Evolutionary conservation across 179 eudicot genomes (phyloP), one percentile per base, ranked within the genome.

Genomic region (Amaranthus tricolor): DNA sequence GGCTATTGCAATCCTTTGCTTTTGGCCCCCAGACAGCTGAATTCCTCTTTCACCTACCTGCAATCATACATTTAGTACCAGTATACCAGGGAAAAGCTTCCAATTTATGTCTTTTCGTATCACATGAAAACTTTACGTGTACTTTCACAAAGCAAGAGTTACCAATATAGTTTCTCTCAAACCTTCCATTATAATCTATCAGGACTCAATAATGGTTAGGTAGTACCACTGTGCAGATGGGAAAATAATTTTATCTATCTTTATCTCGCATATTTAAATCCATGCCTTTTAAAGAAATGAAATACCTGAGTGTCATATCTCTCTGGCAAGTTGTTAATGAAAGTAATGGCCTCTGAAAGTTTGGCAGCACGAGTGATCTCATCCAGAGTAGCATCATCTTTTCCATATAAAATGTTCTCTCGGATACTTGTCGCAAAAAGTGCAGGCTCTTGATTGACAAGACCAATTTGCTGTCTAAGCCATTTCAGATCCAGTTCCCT

Each of bases 361-460:
- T 96, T 91, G 55, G 98, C 97, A 64, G 99, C 99, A 56, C 89
- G 90, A 68, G 86, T 77, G 76, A 96, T 87, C 79, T 93, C 97
- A 69, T 93, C 99, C 56, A 78, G 72, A 19, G 94, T 89, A 17
- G 99, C 98, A 77, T 89, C 93, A 66, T 86, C 91, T 81, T 93
- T 96, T 45, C 99, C 99, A 68, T 93, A 96, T 45, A 96, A 83
- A 66, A 96, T 96, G 74, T 96, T 96, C 79, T 96, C 98, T 75
- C 87, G 80, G 6, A 96, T 96, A 59, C 91, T 89, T 56, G 99
- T 96, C 0, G 98, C 99, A 78, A 96, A 96, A 51, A 96, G 94
- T 19, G 97, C 98, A 48, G 99, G 99, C 76, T 96, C 99, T 81
- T 96, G 99, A 86, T 87, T 96, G 44, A 96, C 99, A 74, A 96